Evolutionary conservation across 1,139 yeast species (phyloP).

Genomic region (Saccharomyces hybrid): DNA sequence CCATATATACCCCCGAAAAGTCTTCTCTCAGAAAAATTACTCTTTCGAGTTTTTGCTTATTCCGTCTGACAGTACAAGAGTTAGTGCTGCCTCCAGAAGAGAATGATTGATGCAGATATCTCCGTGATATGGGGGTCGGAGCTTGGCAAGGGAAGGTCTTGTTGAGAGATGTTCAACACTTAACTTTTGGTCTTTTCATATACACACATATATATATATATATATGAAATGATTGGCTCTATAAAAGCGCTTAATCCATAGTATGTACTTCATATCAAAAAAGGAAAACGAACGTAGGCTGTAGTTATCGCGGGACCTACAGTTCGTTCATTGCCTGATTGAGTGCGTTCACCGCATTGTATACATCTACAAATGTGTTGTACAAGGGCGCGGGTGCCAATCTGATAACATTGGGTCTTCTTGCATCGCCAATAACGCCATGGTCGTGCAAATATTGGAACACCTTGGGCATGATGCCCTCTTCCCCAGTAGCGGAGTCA

Average conservation of each 20-base stretch:
- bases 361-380: constrained; percentile 65
- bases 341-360: constrained; percentile 40
- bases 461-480: constrained; percentile 59
- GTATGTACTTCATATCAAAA: too few relatives aligned
- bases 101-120: too few relatives aligned
- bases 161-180: too few relatives aligned
- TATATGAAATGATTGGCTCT: too few relatives aligned
- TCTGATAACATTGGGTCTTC: constrained; percentile 82
- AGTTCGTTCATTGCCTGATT: constrained; percentile 34
- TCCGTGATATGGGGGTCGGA: too few relatives aligned
- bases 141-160: too few relatives aligned
- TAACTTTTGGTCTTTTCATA: too few relatives aligned
- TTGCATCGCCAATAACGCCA: constrained; percentile 79
- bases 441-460: constrained; percentile 40
- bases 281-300: too few relatives aligned
- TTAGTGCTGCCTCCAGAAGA: too few relatives aligned
- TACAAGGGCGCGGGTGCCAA: constrained; percentile 80
- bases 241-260: too few relatives aligned
- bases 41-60: not conserved
- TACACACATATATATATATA: too few relatives aligned
- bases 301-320: not conserved
- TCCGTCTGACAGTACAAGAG: not conserved
- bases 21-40: not conserved
- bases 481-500: constrained; percentile 40
- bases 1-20: not conserved